Percentiles rank a stretch among this genome's conserved stretches.
phyloP scores from a whole-genome alignment of 352 stramenopile species.

The Phytophthora uliginosa region DNA sequence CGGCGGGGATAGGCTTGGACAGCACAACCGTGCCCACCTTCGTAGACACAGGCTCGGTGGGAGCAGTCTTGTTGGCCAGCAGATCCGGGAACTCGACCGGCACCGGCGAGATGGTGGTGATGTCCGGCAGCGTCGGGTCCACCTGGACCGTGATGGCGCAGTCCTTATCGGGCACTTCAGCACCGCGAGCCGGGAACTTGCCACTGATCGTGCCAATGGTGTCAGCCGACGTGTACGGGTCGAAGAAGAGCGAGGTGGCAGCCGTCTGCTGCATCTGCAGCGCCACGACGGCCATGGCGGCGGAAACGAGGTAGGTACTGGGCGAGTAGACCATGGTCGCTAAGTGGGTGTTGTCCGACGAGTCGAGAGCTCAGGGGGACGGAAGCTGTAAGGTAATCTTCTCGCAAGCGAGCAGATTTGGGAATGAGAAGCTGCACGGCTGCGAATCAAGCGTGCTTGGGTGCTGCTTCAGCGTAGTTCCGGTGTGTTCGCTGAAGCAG shows the following conservation, averaged over 20 bases:
- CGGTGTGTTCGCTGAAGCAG: not conserved
- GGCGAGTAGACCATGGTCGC: slow-evolving; percentile 36
- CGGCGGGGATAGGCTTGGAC: slow-evolving; percentile 13
- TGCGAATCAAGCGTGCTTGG: not conserved
- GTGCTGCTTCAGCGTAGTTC: not conserved
- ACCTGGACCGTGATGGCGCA: slow-evolving; percentile 17
- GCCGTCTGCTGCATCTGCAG: slow-evolving; percentile 32
- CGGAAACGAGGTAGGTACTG: slow-evolving; percentile 35
- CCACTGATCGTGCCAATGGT: slow-evolving; percentile 17
- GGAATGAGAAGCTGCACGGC: slow-evolving; percentile 10
- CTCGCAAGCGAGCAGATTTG: slow-evolving; percentile 36
- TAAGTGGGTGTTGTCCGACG: not conserved
- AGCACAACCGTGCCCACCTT: slow-evolving; percentile 36
- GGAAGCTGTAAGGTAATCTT: slow-evolving; percentile 29
- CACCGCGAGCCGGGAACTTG: slow-evolving; percentile 20
- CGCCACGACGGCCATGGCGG: slow-evolving; percentile 23
- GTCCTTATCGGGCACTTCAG: slow-evolving; percentile 17
- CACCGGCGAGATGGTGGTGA: slow-evolving; percentile 29
- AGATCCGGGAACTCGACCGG: slow-evolving; percentile 19
- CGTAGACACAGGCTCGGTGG: slow-evolving; percentile 23
- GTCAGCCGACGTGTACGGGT: slow-evolving; percentile 9
- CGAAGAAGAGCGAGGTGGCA: slow-evolving; percentile 31
- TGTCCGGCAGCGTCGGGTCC: slow-evolving; percentile 40
- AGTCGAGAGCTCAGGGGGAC: not conserved
- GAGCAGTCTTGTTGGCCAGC: slow-evolving; percentile 26